phyloP scores from a whole-genome alignment of 2,329 filamentous ascomycete species.

The Pseudophaeomoniella oleicola region DNA sequence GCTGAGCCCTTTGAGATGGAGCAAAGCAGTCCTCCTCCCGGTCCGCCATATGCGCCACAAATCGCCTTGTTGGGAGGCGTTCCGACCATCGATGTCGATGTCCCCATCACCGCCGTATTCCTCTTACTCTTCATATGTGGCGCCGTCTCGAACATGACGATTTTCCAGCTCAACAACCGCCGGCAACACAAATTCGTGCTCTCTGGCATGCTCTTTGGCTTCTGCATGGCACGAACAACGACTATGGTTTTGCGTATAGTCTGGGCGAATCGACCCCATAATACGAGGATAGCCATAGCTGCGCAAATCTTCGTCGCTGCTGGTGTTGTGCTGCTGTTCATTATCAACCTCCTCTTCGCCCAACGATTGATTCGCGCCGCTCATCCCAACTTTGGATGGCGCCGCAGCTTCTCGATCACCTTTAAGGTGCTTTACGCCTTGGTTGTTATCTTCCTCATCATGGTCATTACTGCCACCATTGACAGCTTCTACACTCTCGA shows the following conservation, averaged over 20 bases:
- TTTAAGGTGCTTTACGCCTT: conserved; percentile 47
- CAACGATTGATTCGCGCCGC: conserved; percentile 61
- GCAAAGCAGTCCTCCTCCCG: conserved; percentile 2
- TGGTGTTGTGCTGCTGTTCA: conserved; percentile 59
- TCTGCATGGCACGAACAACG: conserved; percentile 34
- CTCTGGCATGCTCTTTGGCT: conserved; percentile 29
- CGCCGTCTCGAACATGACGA: conserved; percentile 28
- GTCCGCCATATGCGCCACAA: conserved; percentile 17
- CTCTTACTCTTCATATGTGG: conserved; percentile 32
- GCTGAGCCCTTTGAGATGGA: too few species aligned
- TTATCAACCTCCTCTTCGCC: conserved; percentile 64
- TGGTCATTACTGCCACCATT: conserved; percentile 51
- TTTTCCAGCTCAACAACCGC: conserved; percentile 27
- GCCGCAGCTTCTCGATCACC: conserved; percentile 29
- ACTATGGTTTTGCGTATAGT: conserved; percentile 25
- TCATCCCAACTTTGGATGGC: conserved; percentile 60
- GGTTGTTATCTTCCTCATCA: conserved; percentile 45
- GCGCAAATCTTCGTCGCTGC: conserved; percentile 57
- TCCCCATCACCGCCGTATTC: conserved; percentile 48
- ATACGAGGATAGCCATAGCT: conserved; percentile 36
- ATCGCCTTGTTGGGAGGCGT: conserved; percentile 24
- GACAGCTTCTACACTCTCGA: conserved; percentile 54
- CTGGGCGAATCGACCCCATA: conserved; percentile 28
- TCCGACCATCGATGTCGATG: conserved; percentile 30
- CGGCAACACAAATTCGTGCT: conserved; percentile 34